Base-by-base conservation (phyloP, 805 yeast species). In the Cyberlindnera galapagoensis region DNA sequence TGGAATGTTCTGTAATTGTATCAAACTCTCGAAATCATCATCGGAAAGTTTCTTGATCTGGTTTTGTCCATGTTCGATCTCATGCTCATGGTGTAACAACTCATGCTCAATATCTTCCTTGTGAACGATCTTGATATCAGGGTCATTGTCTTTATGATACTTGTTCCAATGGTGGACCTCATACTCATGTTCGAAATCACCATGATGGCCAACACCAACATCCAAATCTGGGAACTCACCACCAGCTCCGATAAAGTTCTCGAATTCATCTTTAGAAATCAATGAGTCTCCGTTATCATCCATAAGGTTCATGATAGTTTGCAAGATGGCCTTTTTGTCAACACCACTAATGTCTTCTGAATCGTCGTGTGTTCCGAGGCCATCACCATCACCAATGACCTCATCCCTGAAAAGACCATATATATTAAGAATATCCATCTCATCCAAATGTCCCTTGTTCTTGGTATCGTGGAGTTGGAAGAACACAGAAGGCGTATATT, bases 91-190 rank as follows among this genome's bases (percentile, higher is more conserved):
- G 28, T 51, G 56, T 20, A 49, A 19, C 10, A 51, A 33, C 24
- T 51, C 55, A 34, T 51, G 83, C 52, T 85, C 95, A 7, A 82
- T 72, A 54, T 87, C 97, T 54, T 87, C 97, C 42, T 79, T 80
- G 54, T 87, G 97, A 32, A 83, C 80, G 16, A 73, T 60, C 46
- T 69, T 67, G 18, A 87, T 86, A 33, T 84, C 87, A 2, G 96
- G 96, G 54, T 87, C 97, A 35, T 67, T 59, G 43, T 83, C 75
- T 35, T 72, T 67, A 52, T 83, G 92, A 51, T 69, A 79, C 59
- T 86, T 65, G 39, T 78, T 72, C 97, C 97, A 90, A 56, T 88
- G 97, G 56, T 88, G 97, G 36, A 84, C 78, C 55, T 90, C 97
- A 54, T 88, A 90, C 54, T 88, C 97, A 45, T 75, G 71, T 57